These are phyloP conservation scores for Chalciporus sp. DNA, from an alignment of 1,284 basidiomycete species.

Conservation along the genomic window DNA sequence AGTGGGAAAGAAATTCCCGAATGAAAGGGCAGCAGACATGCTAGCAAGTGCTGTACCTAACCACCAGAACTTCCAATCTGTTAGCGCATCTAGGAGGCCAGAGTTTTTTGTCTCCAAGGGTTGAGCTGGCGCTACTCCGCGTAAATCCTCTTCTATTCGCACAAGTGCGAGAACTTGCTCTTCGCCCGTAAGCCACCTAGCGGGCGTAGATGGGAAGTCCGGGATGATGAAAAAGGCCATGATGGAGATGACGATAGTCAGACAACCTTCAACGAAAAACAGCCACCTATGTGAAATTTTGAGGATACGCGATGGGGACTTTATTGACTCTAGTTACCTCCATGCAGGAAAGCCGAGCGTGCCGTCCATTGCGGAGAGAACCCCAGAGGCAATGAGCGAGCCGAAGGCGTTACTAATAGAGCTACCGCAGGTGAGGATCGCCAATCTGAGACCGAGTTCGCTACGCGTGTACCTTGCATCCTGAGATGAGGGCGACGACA, in stretches of 20 bases:
- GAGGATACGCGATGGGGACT: neutral
- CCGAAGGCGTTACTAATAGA: conserved; percentile 85
- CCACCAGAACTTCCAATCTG: conserved; percentile 60
- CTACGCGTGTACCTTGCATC: conserved; percentile 19
- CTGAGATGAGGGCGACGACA: neutral
- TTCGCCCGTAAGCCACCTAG: conserved; percentile 44
- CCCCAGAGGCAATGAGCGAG: conserved; percentile 74
- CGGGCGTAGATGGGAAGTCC: conserved; percentile 54
- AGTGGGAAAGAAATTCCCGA: conserved; percentile 63
- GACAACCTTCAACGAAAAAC: conserved; percentile 41
- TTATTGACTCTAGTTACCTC: conserved; percentile 44
- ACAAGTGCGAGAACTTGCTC: conserved; percentile 58
- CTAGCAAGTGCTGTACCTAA: conserved; percentile 50
- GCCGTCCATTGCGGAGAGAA: conserved; percentile 72
- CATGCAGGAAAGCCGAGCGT: conserved; percentile 72
- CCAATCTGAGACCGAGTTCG: conserved; percentile 72
- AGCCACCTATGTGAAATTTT: conserved; percentile 19
- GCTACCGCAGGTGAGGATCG: conserved; percentile 71
- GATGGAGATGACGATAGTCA: conserved; percentile 51
- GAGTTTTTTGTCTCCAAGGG: conserved; percentile 24
- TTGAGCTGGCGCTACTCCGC: conserved; percentile 44
- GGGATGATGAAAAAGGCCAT: conserved; percentile 56
- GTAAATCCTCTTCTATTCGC: conserved; percentile 60
- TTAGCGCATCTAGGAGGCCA: conserved; percentile 41
- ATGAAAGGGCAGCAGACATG: conserved; percentile 50